Base-by-base conservation (phyloP, 2,329 filamentous ascomycete species). In the Alternaria solani region DNA sequence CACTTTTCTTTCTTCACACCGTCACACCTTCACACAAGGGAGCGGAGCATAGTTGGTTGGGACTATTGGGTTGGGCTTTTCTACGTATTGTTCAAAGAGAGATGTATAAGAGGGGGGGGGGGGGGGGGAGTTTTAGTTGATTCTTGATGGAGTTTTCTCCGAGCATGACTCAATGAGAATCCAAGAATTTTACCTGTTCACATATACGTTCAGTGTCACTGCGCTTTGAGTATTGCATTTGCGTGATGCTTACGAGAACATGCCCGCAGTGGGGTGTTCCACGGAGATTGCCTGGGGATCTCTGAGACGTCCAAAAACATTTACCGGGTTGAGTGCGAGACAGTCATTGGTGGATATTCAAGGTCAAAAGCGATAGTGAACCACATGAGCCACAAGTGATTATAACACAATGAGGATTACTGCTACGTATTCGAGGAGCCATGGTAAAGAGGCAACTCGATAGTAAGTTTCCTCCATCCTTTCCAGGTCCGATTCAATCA, bases 1-100 rank as follows among this genome's bases (percentile, higher is more conserved):
- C 25, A 36, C 46, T 49, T 48, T 36, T 30, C 20, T 38, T 49
- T 49, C 46, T 49, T 49, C 46, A 38, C 23, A 49, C 23, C 32
- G 20, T 49, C 20, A 36, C 46, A 26, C 30, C 36, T 49, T 38
- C 14, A 49, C 30, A 49, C 32, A 49, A 49, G 16, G 46, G 20
- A 38, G 34, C 20, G 20, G 32, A 38, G 46, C 46, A 49, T 36
- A n/a, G 46, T 26, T 20, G 30, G 46, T n/a, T 48, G 46, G 30
- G 30, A 36, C 46, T 36, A 9, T 38, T 38, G 32, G 32, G 46
- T 49, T 20, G 46, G 25, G 14, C 18, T 36, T 34, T 30, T 49
- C 16, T 49, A 25, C 30, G 36, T 38, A 49, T 49, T 38, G 32
- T 49, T 49, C 46, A 8, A 34, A 49, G 46, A 8, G 16, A 38